Evolutionary conservation across 768 basidiomycete genomes (phyloP), one percentile per base, ranked within the genome.

Genomic region (Termitomyces bulborhizus): DNA sequence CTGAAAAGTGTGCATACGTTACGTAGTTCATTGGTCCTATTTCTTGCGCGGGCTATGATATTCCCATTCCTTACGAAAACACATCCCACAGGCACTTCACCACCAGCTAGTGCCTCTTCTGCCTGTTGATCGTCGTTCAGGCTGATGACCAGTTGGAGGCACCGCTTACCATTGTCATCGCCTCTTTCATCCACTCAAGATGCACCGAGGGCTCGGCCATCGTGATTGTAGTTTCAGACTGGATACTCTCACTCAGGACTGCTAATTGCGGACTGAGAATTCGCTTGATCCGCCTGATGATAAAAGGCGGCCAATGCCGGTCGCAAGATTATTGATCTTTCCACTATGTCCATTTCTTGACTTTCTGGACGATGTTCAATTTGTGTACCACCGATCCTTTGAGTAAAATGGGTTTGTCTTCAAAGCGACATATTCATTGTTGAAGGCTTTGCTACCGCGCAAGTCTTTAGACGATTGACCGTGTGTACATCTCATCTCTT

Each of bases 61-160:
- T 63, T 65, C n/a, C 77, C 81, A 51, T 86, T 79, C 58, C 91
- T 81, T 8, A 98, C 90, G 62, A 98, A 97, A 7, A 99, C 83
- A 62, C 97, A 98, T 21, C 97, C 97, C 0, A 99, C 95, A 1
- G 97, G 97, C 4, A 98, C 97, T 71, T 99, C 97, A 24, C 82
- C 78, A 1, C 86, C 84, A 31, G 77, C 75, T 27, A 98, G 72
- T 4, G 97, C 97, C 69, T 98, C 92, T 62, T 89, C 82, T 47
- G 90, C 90, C 90, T 90, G 51, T 27, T 39, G 39, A 57, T 42
- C 34, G 55, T 64, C 42, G 64, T 54, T 59, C 40, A 50, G 18
- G 52, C 52, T 6, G 27, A 53, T 51, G 34, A 24, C 44, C 34
- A 36, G 29, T 43, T 50, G 32, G 52, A 45, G 18, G 26, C 4